A percentile compares a stretch with the other conserved stretches of the same genome.
Evolutionary conservation across 805 yeast species (phyloP).

Genomic region (Starmera dryadoides): DNA sequence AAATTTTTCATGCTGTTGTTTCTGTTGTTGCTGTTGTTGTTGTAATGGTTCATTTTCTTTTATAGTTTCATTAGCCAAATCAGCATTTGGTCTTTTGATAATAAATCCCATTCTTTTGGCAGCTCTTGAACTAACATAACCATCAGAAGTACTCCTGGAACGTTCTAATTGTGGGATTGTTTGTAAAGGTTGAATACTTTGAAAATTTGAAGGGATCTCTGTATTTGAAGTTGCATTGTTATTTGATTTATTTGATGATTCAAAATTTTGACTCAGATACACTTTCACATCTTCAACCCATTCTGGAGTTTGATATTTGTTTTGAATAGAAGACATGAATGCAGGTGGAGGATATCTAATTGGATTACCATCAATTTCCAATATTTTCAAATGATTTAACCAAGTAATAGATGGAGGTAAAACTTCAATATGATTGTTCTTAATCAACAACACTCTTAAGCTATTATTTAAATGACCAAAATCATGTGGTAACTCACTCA

Average conservation of each 20-base stretch:
- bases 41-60: conserved; percentile 20
- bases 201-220: conserved; percentile 8
- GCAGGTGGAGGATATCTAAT: conserved; percentile 39
- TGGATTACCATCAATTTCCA: conserved; percentile 62
- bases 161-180: conserved; percentile 18
- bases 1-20: neutral
- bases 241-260: too few species aligned
- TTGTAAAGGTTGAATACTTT: conserved; percentile 19
- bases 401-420: conserved; percentile 48
- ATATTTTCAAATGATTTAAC: conserved; percentile 42
- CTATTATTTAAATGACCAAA: conserved; percentile 31
- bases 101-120: conserved; percentile 74
- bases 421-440: conserved; percentile 47
- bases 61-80: conserved; percentile 11
- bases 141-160: conserved; percentile 32
- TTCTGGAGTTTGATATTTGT: conserved; percentile 31
- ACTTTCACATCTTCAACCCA: conserved; percentile 36
- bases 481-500: conserved; percentile 40
- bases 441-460: conserved; percentile 53
- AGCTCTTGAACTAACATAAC: conserved; percentile 50
- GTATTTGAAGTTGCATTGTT: conserved; percentile 1
- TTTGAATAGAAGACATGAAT: conserved; percentile 28
- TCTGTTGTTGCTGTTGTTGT: neutral
- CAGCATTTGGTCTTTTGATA: conserved; percentile 31
- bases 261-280: conserved; percentile 29